Conservation (phyloP, 108 stramenopile genomes). For the Parietichytrium sp. region DNA sequence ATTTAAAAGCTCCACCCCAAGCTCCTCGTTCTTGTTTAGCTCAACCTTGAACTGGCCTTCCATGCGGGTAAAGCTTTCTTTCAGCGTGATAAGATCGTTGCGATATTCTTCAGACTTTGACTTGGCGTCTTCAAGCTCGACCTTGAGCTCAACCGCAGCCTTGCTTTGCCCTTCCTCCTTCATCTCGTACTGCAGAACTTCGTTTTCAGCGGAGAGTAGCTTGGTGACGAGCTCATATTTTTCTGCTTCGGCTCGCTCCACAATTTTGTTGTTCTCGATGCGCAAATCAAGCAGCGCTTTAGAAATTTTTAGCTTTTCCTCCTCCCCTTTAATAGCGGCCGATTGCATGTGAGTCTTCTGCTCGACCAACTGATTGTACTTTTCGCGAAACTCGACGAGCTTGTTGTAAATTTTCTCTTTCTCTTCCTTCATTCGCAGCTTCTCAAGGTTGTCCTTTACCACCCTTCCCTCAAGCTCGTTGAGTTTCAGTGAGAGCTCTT, state of each 20-base stretch:
- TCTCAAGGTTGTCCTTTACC: constrained; percentile 26
- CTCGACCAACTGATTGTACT: constrained; percentile 11
- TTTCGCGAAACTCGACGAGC: constrained; percentile 15
- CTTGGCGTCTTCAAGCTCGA: neutral
- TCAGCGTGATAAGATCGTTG: neutral
- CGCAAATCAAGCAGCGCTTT: constrained; percentile 26
- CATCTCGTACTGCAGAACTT: constrained; percentile 31
- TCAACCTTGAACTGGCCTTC: constrained; percentile 30
- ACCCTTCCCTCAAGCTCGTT: constrained; percentile 30
- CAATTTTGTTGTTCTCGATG: constrained; percentile 27
- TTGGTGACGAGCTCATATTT: constrained; percentile 34
- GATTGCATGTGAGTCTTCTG: constrained; percentile 23
- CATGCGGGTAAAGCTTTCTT: neutral
- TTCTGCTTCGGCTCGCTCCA: constrained; percentile 35
- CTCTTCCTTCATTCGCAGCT: constrained; percentile 33
- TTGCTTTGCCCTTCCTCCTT: neutral
- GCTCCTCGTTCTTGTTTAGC: constrained; percentile 23
- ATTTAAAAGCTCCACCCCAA: constrained; percentile 24
- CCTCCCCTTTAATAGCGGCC: constrained; percentile 27
- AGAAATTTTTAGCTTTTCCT: constrained; percentile 35
- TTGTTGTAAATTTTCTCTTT: constrained; percentile 29
- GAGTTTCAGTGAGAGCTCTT: neutral
- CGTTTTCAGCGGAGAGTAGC: constrained; percentile 4
- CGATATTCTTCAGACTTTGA: neutral
- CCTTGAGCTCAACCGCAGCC: neutral